Conservation (phyloP, 192 early-diverging fungal species). For the Backusella liffmaniae region DNA sequence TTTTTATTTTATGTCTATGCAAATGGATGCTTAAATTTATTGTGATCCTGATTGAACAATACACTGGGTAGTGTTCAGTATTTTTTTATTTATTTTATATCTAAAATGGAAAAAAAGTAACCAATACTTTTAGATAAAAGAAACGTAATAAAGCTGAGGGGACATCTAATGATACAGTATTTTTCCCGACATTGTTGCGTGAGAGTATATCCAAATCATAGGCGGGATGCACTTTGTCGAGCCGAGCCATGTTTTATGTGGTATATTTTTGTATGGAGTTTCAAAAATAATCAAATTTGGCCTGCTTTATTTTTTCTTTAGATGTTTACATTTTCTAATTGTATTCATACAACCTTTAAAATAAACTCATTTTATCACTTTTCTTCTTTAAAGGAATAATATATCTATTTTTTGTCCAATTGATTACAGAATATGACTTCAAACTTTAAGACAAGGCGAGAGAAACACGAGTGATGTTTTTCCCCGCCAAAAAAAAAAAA, state of each 20-base stretch:
- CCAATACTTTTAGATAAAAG: no score
- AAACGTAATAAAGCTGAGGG: no score
- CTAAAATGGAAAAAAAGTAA: no score
- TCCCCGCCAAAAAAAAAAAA: neutral
- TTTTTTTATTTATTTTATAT: no score
- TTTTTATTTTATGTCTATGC: no score
- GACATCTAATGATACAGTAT: neutral
- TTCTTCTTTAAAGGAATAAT: no score
- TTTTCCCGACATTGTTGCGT: neutral
- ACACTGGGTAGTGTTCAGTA: no score
- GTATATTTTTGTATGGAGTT: neutral
- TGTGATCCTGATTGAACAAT: no score
- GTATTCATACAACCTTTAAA: neutral
- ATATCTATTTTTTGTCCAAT: no score
- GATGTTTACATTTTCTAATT: neutral
- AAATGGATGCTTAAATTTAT: no score
- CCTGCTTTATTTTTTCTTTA: neutral
- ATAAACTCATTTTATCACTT: neutral
- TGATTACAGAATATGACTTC: no score
- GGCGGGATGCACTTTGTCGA: neutral
- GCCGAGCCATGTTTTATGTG: neutral
- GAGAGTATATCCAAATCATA: neutral
- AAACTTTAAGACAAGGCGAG: no score
- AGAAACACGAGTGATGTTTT: neutral
- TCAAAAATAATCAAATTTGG: neutral